phyloP scores from a whole-genome alignment of 352 stramenopile genomes.

The Plasmopara halstedii region DNA sequence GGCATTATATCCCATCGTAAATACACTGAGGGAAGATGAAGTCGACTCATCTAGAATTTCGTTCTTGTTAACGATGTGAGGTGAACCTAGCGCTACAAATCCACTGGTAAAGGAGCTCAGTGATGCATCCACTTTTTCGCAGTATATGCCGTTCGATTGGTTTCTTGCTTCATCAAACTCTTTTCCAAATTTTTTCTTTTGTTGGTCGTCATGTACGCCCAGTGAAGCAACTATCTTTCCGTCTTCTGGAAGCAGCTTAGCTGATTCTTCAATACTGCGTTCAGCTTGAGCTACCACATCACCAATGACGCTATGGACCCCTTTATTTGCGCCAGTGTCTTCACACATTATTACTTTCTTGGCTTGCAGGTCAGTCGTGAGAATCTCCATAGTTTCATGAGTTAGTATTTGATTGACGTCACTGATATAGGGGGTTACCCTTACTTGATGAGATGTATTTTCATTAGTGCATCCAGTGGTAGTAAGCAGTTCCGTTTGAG shows the following conservation, averaged over 20 bases:
- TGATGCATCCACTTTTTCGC: constrained; percentile 22
- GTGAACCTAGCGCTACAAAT: constrained; percentile 10
- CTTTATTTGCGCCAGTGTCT: neutral
- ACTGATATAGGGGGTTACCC: neutral
- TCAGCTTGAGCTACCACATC: constrained; percentile 19
- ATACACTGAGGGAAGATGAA: constrained; percentile 31
- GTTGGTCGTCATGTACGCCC: constrained; percentile 4
- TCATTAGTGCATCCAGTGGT: neutral
- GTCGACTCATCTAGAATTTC: constrained; percentile 1
- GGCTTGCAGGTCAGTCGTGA: neutral
- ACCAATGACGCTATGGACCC: constrained; percentile 3
- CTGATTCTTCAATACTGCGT: constrained; percentile 24
- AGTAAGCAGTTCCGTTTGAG: neutral
- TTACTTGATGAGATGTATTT: neutral
- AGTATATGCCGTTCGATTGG: neutral
- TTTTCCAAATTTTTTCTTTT: neutral
- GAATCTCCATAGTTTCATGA: neutral
- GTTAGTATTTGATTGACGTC: neutral
- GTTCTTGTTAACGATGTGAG: neutral
- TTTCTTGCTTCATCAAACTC: neutral
- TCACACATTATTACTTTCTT: neutral
- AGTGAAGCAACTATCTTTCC: constrained; percentile 8
- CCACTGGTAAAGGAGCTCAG: constrained; percentile 40
- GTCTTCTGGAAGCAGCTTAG: constrained; percentile 2
- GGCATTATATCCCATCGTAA: constrained; percentile 21